Evolutionary conservation across 2,329 filamentous ascomycete genomes (phyloP).

Genomic region (Xylaria sp.): DNA sequence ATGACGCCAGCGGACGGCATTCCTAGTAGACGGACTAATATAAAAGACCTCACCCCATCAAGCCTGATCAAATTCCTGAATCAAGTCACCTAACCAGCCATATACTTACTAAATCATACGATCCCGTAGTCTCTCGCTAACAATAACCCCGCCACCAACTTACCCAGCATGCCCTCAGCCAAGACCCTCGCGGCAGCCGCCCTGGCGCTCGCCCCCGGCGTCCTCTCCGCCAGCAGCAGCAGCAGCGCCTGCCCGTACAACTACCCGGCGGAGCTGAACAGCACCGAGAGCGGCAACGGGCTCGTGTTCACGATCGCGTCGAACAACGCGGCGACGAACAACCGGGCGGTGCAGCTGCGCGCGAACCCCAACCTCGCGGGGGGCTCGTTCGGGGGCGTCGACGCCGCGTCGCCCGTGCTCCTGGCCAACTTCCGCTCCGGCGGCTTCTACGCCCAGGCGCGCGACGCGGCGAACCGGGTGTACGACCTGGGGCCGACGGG

Average conservation of each 20-base stretch:
- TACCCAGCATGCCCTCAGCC: neutral
- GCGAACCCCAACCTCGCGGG: slow-evolving; percentile 7
- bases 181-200: slow-evolving; percentile 7
- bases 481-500: slow-evolving; percentile 26
- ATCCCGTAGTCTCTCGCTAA: neutral
- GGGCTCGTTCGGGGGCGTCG: slow-evolving; percentile 21
- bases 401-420: slow-evolving; percentile 24
- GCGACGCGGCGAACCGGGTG: slow-evolving; percentile 19
- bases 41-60: neutral
- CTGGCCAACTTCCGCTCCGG: slow-evolving; percentile 17
- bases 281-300: slow-evolving; percentile 23
- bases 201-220: slow-evolving; percentile 14
- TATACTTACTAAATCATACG: neutral
- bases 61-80: neutral
- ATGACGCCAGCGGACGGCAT: neutral
- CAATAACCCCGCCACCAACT: neutral
- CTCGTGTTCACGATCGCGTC: slow-evolving; percentile 21
- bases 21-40: neutral
- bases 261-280: slow-evolving; percentile 24
- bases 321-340: slow-evolving; percentile 22
- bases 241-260: slow-evolving; percentile 25
- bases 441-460: slow-evolving; percentile 16
- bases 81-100: neutral
- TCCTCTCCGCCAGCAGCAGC: slow-evolving; percentile 8
- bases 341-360: slow-evolving; percentile 29